These are phyloP conservation scores for Alternaria postmessia DNA, from an alignment of 2,329 filamentous ascomycete species.

Conservation along the genomic window DNA sequence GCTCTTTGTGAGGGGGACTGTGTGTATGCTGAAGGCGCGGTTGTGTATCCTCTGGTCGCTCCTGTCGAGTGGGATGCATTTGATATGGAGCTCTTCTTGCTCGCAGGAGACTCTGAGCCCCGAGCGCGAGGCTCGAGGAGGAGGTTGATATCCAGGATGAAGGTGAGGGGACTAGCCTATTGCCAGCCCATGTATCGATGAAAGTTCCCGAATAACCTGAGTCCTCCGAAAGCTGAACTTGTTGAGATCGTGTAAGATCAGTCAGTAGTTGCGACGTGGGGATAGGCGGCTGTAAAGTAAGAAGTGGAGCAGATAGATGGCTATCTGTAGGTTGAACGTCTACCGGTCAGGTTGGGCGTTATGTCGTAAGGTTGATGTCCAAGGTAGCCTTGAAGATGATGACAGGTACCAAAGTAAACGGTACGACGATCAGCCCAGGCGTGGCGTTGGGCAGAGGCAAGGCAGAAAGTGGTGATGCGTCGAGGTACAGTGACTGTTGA, in stretches of 20 bases:
- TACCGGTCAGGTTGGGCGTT: constrained; percentile 29
- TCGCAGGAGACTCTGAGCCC: constrained; percentile 72
- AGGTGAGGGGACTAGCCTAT: constrained; percentile 58
- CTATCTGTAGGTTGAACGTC: constrained; percentile 16
- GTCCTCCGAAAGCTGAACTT: constrained; percentile 20
- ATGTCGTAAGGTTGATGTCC: constrained; percentile 11
- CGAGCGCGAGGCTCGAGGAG: constrained; percentile 78
- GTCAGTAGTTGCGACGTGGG: constrained; percentile 14
- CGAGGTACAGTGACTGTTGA: constrained; percentile 17
- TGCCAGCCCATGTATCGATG: constrained; percentile 53
- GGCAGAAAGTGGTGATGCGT: constrained; percentile 34
- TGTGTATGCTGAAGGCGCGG: constrained; percentile 47
- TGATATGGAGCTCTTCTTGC: constrained; percentile 55
- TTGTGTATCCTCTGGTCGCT: constrained; percentile 51
- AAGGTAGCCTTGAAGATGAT: constrained; percentile 24
- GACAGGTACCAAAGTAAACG: constrained; percentile 22
- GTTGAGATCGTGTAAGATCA: constrained; percentile 5
- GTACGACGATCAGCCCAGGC: constrained; percentile 25
- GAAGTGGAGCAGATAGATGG: constrained; percentile 6
- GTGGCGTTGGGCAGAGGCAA: constrained; percentile 39
- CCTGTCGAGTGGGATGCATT: constrained; percentile 51
- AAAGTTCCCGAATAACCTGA: constrained; percentile 24
- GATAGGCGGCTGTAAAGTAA: neutral
- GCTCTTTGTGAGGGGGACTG: constrained; percentile 46
- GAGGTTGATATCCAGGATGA: constrained; percentile 94